These are phyloP conservation scores for Quercus phellos DNA, from an alignment of 331 rosid genomes.

Conservation along the genomic window DNA sequence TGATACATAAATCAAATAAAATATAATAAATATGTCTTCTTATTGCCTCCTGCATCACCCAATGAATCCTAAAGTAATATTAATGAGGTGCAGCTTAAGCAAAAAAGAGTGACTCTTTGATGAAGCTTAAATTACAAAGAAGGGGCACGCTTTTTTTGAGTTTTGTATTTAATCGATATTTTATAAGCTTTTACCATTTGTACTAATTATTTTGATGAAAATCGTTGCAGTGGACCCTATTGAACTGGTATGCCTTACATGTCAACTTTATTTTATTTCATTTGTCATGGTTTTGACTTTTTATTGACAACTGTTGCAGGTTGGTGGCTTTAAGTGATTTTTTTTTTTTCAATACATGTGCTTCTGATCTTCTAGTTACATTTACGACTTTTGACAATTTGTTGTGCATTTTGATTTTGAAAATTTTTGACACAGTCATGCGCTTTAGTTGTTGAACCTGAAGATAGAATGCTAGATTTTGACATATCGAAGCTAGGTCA, in stretches of 20 bases:
- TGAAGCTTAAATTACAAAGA: neutral
- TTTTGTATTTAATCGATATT: neutral
- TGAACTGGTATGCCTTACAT: neutral
- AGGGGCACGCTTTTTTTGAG: neutral
- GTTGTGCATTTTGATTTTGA: neutral
- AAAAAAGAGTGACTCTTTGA: neutral
- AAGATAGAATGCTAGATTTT: neutral
- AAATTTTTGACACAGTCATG: neutral
- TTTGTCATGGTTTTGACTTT: neutral
- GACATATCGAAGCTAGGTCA: neutral
- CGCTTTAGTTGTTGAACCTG: neutral
- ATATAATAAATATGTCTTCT: too few relatives aligned
- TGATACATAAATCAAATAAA: too few relatives aligned
- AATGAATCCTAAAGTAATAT: neutral
- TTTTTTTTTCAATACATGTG: neutral
- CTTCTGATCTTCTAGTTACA: neutral
- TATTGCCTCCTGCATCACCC: too few relatives aligned
- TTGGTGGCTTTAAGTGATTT: neutral
- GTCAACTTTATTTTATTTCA: neutral
- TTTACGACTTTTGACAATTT: too few relatives aligned
- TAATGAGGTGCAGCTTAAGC: neutral
- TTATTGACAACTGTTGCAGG: neutral
- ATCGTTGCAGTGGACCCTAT: neutral
- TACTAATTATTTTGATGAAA: neutral
- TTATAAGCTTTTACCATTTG: neutral